Evolutionary conservation across 768 basidiomycete genomes (phyloP).

Genomic region (Lyophyllum atratum): DNA sequence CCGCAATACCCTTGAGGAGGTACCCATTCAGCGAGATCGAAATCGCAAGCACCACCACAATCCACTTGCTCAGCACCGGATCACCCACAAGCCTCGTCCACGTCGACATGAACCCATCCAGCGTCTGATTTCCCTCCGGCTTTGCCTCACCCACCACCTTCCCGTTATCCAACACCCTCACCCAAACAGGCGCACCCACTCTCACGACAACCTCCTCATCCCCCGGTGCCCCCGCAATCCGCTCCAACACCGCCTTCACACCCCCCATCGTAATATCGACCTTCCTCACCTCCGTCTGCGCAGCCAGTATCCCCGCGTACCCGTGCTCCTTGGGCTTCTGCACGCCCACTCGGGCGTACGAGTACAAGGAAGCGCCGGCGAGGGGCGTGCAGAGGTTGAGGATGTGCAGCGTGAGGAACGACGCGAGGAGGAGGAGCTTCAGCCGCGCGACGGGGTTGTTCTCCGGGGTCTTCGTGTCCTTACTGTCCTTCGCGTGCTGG

Average conservation of each 20-base stretch:
- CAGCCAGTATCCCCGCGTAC: neutral
- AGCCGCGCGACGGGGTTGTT: conserved; percentile 87
- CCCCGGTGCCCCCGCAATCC: conserved; percentile 6
- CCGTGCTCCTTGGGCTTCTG: conserved; percentile 30
- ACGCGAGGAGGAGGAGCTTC: conserved; percentile 88
- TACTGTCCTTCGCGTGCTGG: conserved; percentile 32
- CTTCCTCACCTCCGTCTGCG: neutral
- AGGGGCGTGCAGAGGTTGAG: conserved; percentile 93
- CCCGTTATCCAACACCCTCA: conserved; percentile 39
- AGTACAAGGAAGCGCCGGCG: conserved; percentile 38
- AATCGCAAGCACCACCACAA: conserved; percentile 83
- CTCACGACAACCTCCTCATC: conserved; percentile 55
- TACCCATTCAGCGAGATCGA: conserved; percentile 92
- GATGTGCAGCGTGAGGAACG: conserved; percentile 89
- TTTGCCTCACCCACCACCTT: neutral
- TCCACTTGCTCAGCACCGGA: conserved; percentile 93
- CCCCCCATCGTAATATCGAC: conserved; percentile 72
- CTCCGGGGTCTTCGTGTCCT: conserved; percentile 40
- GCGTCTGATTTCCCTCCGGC: conserved; percentile 39
- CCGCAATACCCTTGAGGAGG: conserved; percentile 83
- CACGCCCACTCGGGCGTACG: conserved; percentile 46
- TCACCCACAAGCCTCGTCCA: conserved; percentile 95
- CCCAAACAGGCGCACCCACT: conserved; percentile 59
- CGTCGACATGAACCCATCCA: conserved; percentile 86
- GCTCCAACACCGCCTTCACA: conserved; percentile 54